Conservation (phyloP, 2,329 filamentous ascomycete species). For the Dactylonectria estremocensis region DNA sequence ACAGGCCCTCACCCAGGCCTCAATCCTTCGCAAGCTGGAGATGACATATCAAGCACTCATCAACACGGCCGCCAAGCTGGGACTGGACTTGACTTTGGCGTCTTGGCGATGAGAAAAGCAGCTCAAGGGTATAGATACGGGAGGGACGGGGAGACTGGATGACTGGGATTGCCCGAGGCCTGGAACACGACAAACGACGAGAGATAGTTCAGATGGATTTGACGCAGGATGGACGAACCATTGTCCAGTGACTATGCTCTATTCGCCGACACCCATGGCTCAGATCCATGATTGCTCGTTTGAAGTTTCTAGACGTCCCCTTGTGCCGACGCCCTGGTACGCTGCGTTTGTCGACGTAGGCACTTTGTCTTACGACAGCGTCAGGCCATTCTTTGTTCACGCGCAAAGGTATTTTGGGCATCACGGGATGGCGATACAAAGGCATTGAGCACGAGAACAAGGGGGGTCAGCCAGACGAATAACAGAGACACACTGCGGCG, state of each 20-base stretch:
- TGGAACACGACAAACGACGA: conserved; percentile 17
- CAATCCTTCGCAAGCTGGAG: conserved; percentile 14
- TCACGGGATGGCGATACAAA: conserved; percentile 36
- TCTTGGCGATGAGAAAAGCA: conserved; percentile 22
- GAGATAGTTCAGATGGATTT: conserved; percentile 12
- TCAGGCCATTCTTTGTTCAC: conserved; percentile 37
- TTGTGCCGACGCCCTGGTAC: conserved; percentile 25
- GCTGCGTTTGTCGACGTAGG: too few species aligned
- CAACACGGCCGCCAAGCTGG: not conserved
- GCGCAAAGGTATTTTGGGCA: conserved; percentile 9
- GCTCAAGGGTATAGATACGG: conserved; percentile 11
- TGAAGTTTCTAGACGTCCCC: conserved; percentile 20
- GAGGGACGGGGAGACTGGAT: conserved; percentile 1
- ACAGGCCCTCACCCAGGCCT: conserved; percentile 28
- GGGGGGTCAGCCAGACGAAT: conserved; percentile 32
- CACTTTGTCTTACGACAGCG: conserved; percentile 34
- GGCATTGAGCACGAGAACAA: conserved; percentile 25
- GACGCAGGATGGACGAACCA: not conserved
- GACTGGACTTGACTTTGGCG: conserved; percentile 11
- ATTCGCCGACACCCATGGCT: not conserved
- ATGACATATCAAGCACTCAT: conserved; percentile 23
- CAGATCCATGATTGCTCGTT: conserved; percentile 20
- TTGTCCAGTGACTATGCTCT: not conserved
- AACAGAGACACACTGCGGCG: conserved; percentile 31
- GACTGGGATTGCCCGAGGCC: conserved; percentile 5